phyloP scores from a whole-genome alignment of 306 rosid genomes.

The Pterocarpus santalinus region DNA sequence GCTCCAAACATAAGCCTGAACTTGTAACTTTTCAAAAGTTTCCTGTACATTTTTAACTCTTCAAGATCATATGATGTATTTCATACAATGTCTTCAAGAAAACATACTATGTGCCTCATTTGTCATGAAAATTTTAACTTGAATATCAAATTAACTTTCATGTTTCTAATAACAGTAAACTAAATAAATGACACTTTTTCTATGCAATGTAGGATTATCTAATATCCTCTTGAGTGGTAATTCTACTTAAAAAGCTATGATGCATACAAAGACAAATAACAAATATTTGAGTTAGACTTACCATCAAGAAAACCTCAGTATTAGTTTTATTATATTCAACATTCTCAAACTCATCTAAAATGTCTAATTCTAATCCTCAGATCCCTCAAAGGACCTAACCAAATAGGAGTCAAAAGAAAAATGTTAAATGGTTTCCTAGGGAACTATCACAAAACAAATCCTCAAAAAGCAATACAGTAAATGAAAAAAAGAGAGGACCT shows the following conservation, averaged over 20 bases:
- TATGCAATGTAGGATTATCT: neutral
- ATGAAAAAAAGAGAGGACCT: neutral
- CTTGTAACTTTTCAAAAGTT: constrained; percentile 59
- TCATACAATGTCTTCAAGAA: neutral
- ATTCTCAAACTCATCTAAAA: constrained; percentile 87
- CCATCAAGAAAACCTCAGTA: constrained; percentile 66
- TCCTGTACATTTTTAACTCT: constrained; percentile 58
- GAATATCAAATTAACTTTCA: neutral
- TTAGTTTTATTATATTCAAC: constrained; percentile 74
- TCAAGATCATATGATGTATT: constrained; percentile 3
- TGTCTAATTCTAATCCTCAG: constrained; percentile 67
- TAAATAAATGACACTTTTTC: neutral
- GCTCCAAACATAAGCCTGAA: constrained; percentile 77
- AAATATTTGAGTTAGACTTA: constrained; percentile 27
- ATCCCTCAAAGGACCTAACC: constrained; percentile 76
- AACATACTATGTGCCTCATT: neutral
- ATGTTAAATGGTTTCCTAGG: neutral
- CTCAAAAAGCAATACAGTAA: neutral
- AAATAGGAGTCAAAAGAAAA: neutral
- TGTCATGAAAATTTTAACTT: neutral
- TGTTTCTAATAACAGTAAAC: neutral
- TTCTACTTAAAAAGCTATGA: neutral
- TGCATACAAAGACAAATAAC: neutral
- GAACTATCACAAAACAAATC: constrained; percentile 3
- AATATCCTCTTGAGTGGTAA: neutral